phyloP scores from a whole-genome alignment of 345 rosid genomes.

The Camelina hispida region DNA sequence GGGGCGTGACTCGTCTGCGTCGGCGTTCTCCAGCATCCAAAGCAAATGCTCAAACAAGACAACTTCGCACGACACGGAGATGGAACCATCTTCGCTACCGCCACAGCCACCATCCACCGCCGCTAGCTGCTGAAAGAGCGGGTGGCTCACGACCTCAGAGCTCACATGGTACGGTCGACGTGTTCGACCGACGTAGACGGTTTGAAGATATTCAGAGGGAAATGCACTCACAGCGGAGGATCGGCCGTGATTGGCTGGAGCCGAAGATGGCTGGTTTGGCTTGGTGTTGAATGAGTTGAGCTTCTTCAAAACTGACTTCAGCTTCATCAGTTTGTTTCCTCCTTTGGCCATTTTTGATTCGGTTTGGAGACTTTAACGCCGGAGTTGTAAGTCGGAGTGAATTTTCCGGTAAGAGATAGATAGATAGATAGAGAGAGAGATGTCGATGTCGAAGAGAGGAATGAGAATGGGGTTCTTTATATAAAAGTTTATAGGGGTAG shows the following conservation, averaged over 20 bases:
- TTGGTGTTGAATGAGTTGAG: constrained; percentile 78
- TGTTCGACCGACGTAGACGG: constrained; percentile 82
- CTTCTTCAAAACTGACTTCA: constrained; percentile 84
- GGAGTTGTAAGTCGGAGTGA: constrained; percentile 24
- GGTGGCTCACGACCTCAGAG: constrained; percentile 57
- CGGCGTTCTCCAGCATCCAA: constrained; percentile 91
- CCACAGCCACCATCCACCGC: constrained; percentile 41
- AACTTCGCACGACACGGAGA: constrained; percentile 81
- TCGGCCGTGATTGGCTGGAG: constrained; percentile 40
- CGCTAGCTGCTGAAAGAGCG: constrained; percentile 56
- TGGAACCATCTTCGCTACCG: constrained; percentile 47
- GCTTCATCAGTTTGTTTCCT: constrained; percentile 73
- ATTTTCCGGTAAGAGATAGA: constrained; percentile 31
- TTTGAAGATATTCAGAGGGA: constrained; percentile 57
- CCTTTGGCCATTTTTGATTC: constrained; percentile 64
- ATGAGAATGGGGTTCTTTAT: constrained; percentile 22
- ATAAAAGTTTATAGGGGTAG: constrained; percentile 30
- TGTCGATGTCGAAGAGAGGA: constrained; percentile 23
- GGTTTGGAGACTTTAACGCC: not conserved
- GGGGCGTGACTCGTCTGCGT: constrained; percentile 66
- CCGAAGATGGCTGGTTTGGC: constrained; percentile 43
- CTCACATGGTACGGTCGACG: constrained; percentile 72
- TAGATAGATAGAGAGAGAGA: not conserved
- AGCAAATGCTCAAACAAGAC: constrained; percentile 94
- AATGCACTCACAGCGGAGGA: constrained; percentile 51